These are phyloP conservation scores for Picochlorum sp. DNA, from an alignment of 139 green algal genomes.

Conservation along the genomic window DNA sequence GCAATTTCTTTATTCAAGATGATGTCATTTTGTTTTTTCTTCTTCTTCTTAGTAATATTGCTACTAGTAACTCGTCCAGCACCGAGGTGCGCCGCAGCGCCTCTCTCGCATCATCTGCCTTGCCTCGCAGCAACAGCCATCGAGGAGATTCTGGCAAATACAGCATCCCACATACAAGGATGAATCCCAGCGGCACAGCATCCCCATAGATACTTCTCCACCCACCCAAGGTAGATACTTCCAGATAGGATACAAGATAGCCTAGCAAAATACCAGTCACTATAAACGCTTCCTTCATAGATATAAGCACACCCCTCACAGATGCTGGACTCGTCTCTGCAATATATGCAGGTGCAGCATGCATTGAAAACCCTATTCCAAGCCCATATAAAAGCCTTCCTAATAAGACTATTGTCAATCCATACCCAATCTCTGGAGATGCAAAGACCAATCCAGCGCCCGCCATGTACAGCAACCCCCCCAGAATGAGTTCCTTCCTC, in stretches of 20 bases:
- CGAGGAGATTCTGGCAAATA: conserved; percentile 77
- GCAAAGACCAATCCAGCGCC: conserved; percentile 12
- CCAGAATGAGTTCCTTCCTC: conserved; percentile 65
- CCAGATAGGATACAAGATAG: conserved; percentile 17
- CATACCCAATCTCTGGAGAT: background rate
- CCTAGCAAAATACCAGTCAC: conserved; percentile 81
- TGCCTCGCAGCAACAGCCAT: conserved; percentile 53
- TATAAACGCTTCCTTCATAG: conserved; percentile 76
- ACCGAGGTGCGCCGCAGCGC: conserved; percentile 9
- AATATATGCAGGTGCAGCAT: conserved; percentile 89
- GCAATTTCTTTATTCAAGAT: background rate
- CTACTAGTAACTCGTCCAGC: too few species aligned
- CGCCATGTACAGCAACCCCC: conserved; percentile 56
- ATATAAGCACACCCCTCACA: conserved; percentile 70
- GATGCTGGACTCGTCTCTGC: conserved; percentile 64
- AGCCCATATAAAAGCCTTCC: conserved; percentile 69
- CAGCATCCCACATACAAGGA: conserved; percentile 11
- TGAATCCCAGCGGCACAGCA: conserved; percentile 38
- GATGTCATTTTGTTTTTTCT: too few species aligned
- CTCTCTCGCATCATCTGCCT: conserved; percentile 13
- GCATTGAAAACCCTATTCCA: conserved; percentile 90
- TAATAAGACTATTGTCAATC: conserved; percentile 19
- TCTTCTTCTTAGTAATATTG: background rate
- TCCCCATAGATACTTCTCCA: conserved; percentile 73
- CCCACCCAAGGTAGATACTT: conserved; percentile 46